A percentile compares a stretch with the other conserved stretches of the same genome.
Conservation (phyloP, 352 stramenopile species). For the Globisporangium nagaii region DNA sequence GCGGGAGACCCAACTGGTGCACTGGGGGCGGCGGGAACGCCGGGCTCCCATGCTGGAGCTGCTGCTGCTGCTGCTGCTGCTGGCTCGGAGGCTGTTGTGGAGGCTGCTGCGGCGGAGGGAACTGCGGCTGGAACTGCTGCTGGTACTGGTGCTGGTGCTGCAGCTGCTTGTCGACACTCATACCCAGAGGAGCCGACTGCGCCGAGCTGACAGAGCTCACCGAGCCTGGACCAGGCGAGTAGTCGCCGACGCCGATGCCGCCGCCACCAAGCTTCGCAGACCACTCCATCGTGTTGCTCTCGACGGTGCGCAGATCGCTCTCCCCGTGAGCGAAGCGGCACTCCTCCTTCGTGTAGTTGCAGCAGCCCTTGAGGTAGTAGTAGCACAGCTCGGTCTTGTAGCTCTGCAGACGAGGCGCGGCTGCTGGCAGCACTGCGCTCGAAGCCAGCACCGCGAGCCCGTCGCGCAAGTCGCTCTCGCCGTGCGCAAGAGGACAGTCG, state of each 20-base stretch:
- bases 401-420: conserved; percentile 69
- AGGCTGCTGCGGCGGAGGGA: conserved; percentile 23
- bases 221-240: background rate
- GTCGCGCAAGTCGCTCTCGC: conserved; percentile 70
- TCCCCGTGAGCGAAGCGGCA: conserved; percentile 85
- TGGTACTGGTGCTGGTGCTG: conserved; percentile 64
- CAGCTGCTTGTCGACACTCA: conserved; percentile 38
- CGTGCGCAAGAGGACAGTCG: conserved; percentile 74
- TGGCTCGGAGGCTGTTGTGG: conserved; percentile 13
- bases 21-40: conserved; percentile 9
- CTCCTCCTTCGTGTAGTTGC: conserved; percentile 86
- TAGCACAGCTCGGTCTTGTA: conserved; percentile 89
- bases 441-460: conserved; percentile 22
- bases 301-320: conserved; percentile 70
- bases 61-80: conserved; percentile 10
- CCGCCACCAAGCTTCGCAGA: conserved; percentile 41
- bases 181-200: background rate
- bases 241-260: conserved; percentile 15
- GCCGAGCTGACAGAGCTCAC: background rate
- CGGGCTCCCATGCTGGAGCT: conserved; percentile 11
- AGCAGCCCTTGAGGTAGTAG: conserved; percentile 85
- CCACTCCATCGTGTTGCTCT: conserved; percentile 74
- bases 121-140: conserved; percentile 40
- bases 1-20: conserved; percentile 9
- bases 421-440: conserved; percentile 22